Percentiles rank a stretch among this genome's conserved stretches.
These are phyloP conservation scores for Torulaspora microellipsoides DNA, from an alignment of 805 yeast genomes.

Conservation along the genomic window DNA sequence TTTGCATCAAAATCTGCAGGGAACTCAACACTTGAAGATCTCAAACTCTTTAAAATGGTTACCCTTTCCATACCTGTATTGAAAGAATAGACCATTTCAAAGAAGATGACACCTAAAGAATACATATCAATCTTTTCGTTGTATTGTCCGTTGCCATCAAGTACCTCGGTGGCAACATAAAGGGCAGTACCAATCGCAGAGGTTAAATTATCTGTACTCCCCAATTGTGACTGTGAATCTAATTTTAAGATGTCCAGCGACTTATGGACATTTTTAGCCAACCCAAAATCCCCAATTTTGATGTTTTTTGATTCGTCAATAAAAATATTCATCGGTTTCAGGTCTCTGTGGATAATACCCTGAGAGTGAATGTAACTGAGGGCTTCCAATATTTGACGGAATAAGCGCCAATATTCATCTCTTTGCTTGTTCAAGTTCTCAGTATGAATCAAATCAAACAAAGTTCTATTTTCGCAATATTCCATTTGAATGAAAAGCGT, in stretches of 20 bases:
- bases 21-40: slow-evolving; percentile 57
- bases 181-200: slow-evolving; percentile 92
- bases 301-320: slow-evolving; percentile 85
- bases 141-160: slow-evolving; percentile 67
- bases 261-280: slow-evolving; percentile 82
- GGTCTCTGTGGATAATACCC: slow-evolving; percentile 91
- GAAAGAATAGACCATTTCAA: slow-evolving; percentile 85
- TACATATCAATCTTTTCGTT: slow-evolving; percentile 95
- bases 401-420: slow-evolving; percentile 83
- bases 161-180: slow-evolving; percentile 87
- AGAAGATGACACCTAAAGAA: slow-evolving; percentile 89
- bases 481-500: slow-evolving; percentile 97
- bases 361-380: slow-evolving; percentile 85
- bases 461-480: slow-evolving; percentile 91
- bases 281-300: slow-evolving; percentile 95
- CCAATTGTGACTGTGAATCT: slow-evolving; percentile 28
- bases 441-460: slow-evolving; percentile 71
- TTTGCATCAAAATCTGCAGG: slow-evolving; percentile 61
- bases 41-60: slow-evolving; percentile 57
- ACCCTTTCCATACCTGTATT: slow-evolving; percentile 95
- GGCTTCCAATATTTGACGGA: slow-evolving; percentile 86
- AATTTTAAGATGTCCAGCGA: slow-evolving; percentile 34
- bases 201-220: slow-evolving; percentile 65
- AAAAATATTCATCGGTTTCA: slow-evolving; percentile 93
- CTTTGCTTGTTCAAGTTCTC: slow-evolving; percentile 67